Conservation (phyloP, 306 rosid species). For the Sicyos edulis region DNA sequence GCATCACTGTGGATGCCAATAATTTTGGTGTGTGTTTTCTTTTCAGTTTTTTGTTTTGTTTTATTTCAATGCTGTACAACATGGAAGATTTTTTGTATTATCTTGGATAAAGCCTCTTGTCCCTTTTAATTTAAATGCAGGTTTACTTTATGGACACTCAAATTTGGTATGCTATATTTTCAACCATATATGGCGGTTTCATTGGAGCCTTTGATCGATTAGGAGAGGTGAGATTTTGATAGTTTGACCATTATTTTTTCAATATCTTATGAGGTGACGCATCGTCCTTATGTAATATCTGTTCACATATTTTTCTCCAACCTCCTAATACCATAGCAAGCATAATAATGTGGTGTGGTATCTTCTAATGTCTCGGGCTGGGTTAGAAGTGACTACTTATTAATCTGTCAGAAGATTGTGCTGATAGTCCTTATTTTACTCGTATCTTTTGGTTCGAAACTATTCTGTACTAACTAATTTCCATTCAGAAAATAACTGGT, state of each 20-base stretch:
- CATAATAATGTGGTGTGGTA: background rate
- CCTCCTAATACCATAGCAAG: background rate
- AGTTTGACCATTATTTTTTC: background rate
- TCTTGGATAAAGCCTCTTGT: constrained; percentile 27
- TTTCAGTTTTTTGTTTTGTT: constrained; percentile 20
- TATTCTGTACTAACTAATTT: background rate
- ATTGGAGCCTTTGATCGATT: constrained; percentile 93
- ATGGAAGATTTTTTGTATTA: constrained; percentile 4
- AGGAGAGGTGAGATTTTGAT: constrained; percentile 64
- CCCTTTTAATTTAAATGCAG: constrained; percentile 38
- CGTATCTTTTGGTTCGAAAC: background rate
- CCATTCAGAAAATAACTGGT: background rate
- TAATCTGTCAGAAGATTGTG: background rate
- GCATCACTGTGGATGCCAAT: constrained; percentile 77
- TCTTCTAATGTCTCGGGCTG: background rate
- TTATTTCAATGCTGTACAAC: constrained; percentile 7
- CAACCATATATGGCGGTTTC: constrained; percentile 81
- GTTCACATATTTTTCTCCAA: background rate
- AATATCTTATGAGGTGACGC: background rate
- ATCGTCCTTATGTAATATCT: constrained; percentile 5
- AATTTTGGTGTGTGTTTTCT: constrained; percentile 56
- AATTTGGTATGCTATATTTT: constrained; percentile 85
- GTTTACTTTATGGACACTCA: constrained; percentile 97
- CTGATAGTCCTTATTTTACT: background rate
- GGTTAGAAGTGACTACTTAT: background rate